phyloP scores from a whole-genome alignment of 148 eudicot genomes.

The Suaeda aralocaspica region DNA sequence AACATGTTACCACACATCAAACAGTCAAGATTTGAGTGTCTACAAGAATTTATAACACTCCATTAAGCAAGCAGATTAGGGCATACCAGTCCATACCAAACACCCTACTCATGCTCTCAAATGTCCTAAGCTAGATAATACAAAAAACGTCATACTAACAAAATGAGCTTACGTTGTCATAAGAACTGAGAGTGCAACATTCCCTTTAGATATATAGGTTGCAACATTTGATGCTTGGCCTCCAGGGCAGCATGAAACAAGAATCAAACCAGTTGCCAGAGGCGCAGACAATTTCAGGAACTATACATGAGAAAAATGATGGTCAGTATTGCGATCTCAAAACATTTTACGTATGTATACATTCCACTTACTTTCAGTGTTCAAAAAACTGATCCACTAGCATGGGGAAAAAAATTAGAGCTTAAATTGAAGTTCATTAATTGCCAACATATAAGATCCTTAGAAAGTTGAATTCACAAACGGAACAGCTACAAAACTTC shows the following conservation, averaged over 20 bases:
- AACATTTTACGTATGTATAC: background rate
- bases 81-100: no score
- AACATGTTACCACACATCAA: no score
- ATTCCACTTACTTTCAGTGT: background rate
- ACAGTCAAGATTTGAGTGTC: no score
- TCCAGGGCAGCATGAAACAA: slow-evolving; percentile 99
- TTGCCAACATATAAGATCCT: background rate
- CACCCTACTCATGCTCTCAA: no score
- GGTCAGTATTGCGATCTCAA: slow-evolving; percentile 13
- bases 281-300: slow-evolving; percentile 86
- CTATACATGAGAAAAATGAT: slow-evolving; percentile 39
- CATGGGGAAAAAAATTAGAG: background rate
- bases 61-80: no score
- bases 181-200: slow-evolving; percentile 98
- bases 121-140: background rate
- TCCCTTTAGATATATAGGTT: slow-evolving; percentile 95
- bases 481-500: background rate
- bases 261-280: slow-evolving; percentile 95
- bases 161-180: slow-evolving; percentile 91
- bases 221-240: slow-evolving; percentile 99
- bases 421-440: background rate
- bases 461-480: background rate
- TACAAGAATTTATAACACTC: no score
- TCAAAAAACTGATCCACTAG: background rate
- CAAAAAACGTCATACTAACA: background rate